phyloP scores from a whole-genome alignment of 768 basidiomycete genomes.

The Botryobasidium botryosum region DNA sequence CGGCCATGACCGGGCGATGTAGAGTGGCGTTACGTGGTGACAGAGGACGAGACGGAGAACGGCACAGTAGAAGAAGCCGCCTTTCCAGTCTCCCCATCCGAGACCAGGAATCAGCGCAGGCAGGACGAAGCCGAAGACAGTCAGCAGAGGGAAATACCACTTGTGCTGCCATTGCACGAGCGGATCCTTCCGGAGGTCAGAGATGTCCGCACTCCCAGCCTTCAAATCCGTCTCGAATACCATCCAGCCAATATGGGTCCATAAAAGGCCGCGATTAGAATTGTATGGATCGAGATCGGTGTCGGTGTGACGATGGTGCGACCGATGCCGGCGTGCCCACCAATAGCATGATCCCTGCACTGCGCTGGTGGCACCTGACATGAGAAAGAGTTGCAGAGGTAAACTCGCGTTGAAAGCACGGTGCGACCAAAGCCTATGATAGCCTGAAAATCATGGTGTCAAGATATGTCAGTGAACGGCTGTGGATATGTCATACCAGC shows the following conservation, averaged over 20 bases:
- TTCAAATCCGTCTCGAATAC: slow-evolving; percentile 74
- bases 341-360: slow-evolving; percentile 95
- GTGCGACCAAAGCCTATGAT: slow-evolving; percentile 96
- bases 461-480: no score
- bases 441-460: slow-evolving; percentile 37
- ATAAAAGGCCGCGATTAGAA: slow-evolving; percentile 74
- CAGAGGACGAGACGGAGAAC: slow-evolving; percentile 67
- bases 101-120: slow-evolving; percentile 67
- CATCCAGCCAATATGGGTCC: slow-evolving; percentile 90
- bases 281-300: slow-evolving; percentile 94
- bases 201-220: slow-evolving; percentile 80
- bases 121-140: slow-evolving; percentile 51
- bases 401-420: slow-evolving; percentile 82
- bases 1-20: neutral
- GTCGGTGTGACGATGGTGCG: slow-evolving; percentile 93
- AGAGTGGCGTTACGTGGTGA: slow-evolving; percentile 48
- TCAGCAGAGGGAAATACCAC: slow-evolving; percentile 52
- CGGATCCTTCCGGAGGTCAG: slow-evolving; percentile 63
- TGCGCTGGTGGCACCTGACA: slow-evolving; percentile 75
- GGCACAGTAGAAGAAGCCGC: slow-evolving; percentile 77
- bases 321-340: slow-evolving; percentile 97
- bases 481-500: no score
- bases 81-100: slow-evolving; percentile 70
- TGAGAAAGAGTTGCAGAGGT: slow-evolving; percentile 72
- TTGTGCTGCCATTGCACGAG: slow-evolving; percentile 80